Evolutionary conservation across 441 rosid species (phyloP), one percentile per base, ranked within the genome.

Genomic region (Kokia cookei): DNA sequence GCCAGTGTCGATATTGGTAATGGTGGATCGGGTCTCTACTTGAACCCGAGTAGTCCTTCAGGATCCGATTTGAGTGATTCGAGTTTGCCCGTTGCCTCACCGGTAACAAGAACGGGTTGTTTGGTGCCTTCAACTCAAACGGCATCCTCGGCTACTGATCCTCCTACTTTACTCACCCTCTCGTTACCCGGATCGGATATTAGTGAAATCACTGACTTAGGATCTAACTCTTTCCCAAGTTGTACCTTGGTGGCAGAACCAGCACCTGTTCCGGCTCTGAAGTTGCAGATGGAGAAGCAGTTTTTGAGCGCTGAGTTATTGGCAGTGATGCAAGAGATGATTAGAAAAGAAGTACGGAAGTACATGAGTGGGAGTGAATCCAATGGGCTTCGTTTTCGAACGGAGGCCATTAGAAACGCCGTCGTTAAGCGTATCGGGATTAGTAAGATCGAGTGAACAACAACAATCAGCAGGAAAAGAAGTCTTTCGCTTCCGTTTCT

Each of bases 41-140:
- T 83, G 62, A 84, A 82, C 78, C 88, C 96, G 15, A 58, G 89
- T 35, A 91, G 93, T 53, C 92, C 93, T 0, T 82, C 88, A 7
- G 91, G 94, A 68, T 89, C 94, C 60, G 92, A 91, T 65, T 69
- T 86, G 54, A 91, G 96, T 65, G 94, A 88, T 60, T 88, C 90
- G 43, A 84, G 92, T 62, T 73, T 85, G 54, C 88, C 87, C 1
- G 43, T 75, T 13, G 68, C 84, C 22, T 79, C 86, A 29, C 87
- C 90, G 19, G 82, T 80, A 42, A 79, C 77, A 3, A 68, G 83
- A 72, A 80, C 85, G 0, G 79, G 69, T 0, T 82, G 88, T 7
- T 73, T 75, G 7, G 79, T 76, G 19, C 83, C 85, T 0, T 73
- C 77, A 10, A 48, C 13, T 47, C 37, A 66, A 1, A 78, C 82